Base-by-base conservation (phyloP, 331 rosid species). In the Prunus yedoensis region DNA sequence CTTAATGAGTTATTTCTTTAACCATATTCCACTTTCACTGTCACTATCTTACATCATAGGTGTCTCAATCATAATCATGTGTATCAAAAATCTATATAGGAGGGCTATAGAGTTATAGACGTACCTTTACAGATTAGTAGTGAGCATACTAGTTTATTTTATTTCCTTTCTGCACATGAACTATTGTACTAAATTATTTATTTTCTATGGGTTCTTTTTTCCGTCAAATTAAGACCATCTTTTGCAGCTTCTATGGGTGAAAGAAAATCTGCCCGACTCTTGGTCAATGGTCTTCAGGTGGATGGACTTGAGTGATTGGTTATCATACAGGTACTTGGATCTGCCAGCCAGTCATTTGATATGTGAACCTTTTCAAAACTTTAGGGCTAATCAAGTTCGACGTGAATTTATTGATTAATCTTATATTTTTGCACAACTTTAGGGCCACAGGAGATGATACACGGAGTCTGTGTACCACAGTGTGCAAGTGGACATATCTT, bases 291-390 rank as follows among this genome's bases (percentile, higher is more conserved):
- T 89, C 85, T 88, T 86, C 76, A 90, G 96, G 86, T 94, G 99
- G 99, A 94, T 94, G 99, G 99, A 94, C 85, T 85, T 94, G 87
- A 94, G 99, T 73, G 99, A 94, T 84, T 94, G 99, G 99, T 85
- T 94, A 78, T 92, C 97, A 71, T 94, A 94, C 88, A 90, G 97
- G 99, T 94, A 81, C 64, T 61, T 82, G 16, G 68, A 63, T 78
- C 28, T 27, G 52, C 71, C 4, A 13, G 75, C 20, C 17, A 62
- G 54, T 49, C 80, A 63, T 47, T 68, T 35, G 21, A 35, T 70
- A 54, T 30, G 59, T 18, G 61, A 54, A 63, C 74, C 70, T 74
- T 56, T 71, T 54, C 16, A 51, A 57, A 54, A 70, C 59, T 75
- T 70, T 28, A 57, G 68, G 56, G 47, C 18, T 64, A 70, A 54